A percentile compares a stretch with the other conserved stretches of the same genome.
phyloP scores from a whole-genome alignment of 2,329 filamentous ascomycete genomes.

The Fusarium decemcellulare region DNA sequence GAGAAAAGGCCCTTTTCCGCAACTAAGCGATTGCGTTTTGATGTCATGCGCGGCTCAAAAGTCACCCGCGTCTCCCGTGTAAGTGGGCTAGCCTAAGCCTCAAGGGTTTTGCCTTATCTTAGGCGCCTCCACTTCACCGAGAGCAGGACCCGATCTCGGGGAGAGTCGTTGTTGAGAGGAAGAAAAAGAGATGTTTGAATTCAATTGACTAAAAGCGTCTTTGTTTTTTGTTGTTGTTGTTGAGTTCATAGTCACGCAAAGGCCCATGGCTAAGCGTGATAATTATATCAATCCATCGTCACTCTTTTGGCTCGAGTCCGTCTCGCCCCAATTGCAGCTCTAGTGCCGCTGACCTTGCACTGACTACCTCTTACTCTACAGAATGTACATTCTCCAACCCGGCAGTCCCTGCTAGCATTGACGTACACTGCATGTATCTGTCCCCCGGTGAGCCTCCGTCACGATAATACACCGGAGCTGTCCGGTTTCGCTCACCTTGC shows the following conservation, averaged over 20 bases:
- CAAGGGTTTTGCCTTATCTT: conserved; percentile 4
- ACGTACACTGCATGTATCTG: conserved; percentile 3
- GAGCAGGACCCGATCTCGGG: conserved; percentile 4
- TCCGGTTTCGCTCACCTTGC: conserved; percentile 19
- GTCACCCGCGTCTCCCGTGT: background rate
- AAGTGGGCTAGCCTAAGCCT: conserved; percentile 6
- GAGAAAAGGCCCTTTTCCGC: conserved; percentile 5
- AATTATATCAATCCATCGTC: conserved; percentile 31
- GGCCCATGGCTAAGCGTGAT: conserved; percentile 18
- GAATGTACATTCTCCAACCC: background rate
- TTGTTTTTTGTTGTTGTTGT: background rate
- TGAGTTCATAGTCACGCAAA: background rate
- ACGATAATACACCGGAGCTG: conserved; percentile 47
- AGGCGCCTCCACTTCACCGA: conserved; percentile 20
- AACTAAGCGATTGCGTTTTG: conserved; percentile 13
- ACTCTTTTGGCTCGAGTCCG: conserved; percentile 4
- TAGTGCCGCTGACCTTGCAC: conserved; percentile 17
- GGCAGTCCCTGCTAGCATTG: background rate
- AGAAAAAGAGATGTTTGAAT: background rate
- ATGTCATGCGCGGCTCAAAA: conserved; percentile 1
- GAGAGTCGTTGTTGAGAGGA: background rate
- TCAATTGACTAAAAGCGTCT: background rate
- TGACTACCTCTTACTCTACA: background rate
- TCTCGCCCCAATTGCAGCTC: background rate
- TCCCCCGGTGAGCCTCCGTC: conserved; percentile 26